Evolutionary conservation across 495 filamentous ascomycete species (phyloP).

Genomic region (Aspergillus nanangensis): DNA sequence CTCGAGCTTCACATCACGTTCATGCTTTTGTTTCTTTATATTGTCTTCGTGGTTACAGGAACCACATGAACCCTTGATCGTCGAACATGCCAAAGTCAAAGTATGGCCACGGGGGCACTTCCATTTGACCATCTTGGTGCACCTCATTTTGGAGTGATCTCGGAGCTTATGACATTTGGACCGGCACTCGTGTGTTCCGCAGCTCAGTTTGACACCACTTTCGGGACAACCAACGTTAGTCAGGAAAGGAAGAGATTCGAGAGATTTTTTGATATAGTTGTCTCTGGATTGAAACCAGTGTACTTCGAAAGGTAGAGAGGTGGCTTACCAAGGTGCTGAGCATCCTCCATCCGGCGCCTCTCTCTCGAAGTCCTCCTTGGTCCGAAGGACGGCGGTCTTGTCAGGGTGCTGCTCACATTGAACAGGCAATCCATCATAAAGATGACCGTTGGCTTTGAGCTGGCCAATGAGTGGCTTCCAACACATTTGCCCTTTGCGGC

Average conservation of each 20-base stretch:
- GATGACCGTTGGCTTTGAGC: conserved; percentile 46
- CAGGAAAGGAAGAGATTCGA: too few relatives aligned
- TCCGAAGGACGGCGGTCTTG: conserved; percentile 36
- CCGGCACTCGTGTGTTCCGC: conserved; percentile 57
- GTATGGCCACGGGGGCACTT: conserved; percentile 52
- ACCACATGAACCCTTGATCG: conserved; percentile 12
- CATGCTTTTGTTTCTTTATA: conserved; percentile 30
- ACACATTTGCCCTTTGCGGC: conserved; percentile 51
- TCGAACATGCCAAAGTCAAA: conserved; percentile 31
- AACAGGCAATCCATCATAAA: conserved; percentile 70
- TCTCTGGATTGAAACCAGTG: neutral
- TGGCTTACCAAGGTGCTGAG: conserved; percentile 55
- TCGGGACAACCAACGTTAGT: too few relatives aligned
- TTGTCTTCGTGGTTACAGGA: conserved; percentile 45
- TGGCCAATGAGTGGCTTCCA: conserved; percentile 59
- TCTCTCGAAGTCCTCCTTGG: conserved; percentile 52
- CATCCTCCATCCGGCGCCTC: conserved; percentile 74
- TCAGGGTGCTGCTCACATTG: conserved; percentile 64
- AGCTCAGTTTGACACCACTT: conserved; percentile 54
- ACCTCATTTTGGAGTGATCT: conserved; percentile 64
- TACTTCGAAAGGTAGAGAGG: neutral
- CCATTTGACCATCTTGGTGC: conserved; percentile 40
- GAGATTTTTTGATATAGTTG: neutral
- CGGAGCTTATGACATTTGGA: conserved; percentile 58
- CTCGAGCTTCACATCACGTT: conserved; percentile 53